Conservation (phyloP, 2,329 filamentous ascomycete genomes). For the Fusarium sp. region DNA sequence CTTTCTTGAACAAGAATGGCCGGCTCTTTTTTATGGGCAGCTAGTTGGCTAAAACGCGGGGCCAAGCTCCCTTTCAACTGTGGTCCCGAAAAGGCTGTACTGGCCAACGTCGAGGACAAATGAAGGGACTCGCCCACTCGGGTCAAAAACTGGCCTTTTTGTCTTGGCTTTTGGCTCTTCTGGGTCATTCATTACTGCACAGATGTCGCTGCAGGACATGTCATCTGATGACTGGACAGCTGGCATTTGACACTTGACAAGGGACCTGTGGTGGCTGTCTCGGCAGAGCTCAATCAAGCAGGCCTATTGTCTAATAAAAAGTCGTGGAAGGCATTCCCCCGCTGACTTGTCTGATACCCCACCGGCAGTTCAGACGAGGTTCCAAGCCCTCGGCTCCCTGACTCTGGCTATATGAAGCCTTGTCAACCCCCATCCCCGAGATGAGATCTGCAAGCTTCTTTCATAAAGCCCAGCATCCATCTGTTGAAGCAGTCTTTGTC, state of each 20-base stretch:
- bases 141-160: not conserved
- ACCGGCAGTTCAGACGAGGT: not conserved
- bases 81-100: not conserved
- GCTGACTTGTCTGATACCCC: not conserved
- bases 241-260: not conserved
- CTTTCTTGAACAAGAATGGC: not conserved
- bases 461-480: not conserved
- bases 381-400: not conserved
- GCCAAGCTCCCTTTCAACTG: not conserved
- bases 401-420: not conserved
- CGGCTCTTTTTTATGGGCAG: too few species aligned
- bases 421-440: not conserved
- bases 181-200: not conserved
- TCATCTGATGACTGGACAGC: not conserved
- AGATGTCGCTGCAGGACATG: not conserved
- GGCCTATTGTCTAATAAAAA: not conserved
- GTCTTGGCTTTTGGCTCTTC: not conserved
- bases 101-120: not conserved
- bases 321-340: not conserved
- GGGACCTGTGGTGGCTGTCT: not conserved
- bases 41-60: not conserved
- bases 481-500: not conserved
- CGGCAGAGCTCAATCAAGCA: not conserved
- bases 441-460: not conserved
- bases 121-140: not conserved